Percentiles rank a stretch among this genome's conserved stretches.
These are phyloP conservation scores for Sambucus nigra DNA, from an alignment of 129 eudicot species.

Conservation along the genomic window DNA sequence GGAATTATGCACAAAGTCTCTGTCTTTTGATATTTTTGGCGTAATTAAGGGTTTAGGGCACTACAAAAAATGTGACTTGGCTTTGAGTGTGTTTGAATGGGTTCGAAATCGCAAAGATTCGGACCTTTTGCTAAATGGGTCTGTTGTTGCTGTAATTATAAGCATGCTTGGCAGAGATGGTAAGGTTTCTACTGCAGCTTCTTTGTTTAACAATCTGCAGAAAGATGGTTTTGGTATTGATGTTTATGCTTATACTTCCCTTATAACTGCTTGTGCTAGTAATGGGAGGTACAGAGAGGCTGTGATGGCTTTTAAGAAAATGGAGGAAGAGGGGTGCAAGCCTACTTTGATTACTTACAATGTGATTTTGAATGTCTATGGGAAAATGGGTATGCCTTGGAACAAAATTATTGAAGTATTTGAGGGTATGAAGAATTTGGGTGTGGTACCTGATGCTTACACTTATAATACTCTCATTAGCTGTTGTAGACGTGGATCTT, in stretches of 20 bases:
- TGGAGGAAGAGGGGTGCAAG: constrained; percentile 80
- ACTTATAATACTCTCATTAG: constrained; percentile 83
- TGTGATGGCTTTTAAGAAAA: constrained; percentile 50
- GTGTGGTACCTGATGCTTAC: constrained; percentile 65
- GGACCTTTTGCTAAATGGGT: constrained; percentile 36
- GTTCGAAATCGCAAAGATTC: constrained; percentile 28
- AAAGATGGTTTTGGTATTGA: constrained; percentile 61
- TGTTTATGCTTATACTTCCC: constrained; percentile 72
- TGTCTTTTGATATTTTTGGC: constrained; percentile 54
- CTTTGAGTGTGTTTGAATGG: constrained; percentile 60
- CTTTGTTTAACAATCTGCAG: constrained; percentile 48
- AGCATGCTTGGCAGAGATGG: constrained; percentile 71
- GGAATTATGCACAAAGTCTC: constrained; percentile 20
- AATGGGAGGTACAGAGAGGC: constrained; percentile 88
- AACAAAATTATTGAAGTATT: constrained; percentile 34
- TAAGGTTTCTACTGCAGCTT: constrained; percentile 48
- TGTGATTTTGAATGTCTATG: constrained; percentile 78
- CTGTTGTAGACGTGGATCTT: constrained; percentile 76
- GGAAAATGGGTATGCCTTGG: constrained; percentile 99
- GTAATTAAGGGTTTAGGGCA: constrained; percentile 57
- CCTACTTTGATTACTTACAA: constrained; percentile 81
- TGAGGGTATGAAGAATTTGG: constrained; percentile 53
- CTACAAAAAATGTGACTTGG: constrained; percentile 64
- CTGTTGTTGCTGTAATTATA: constrained; percentile 58
- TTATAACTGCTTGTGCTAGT: constrained; percentile 54